Evolutionary conservation across 352 stramenopile species (phyloP).

Genomic region (Phytopythium kandeliae): DNA sequence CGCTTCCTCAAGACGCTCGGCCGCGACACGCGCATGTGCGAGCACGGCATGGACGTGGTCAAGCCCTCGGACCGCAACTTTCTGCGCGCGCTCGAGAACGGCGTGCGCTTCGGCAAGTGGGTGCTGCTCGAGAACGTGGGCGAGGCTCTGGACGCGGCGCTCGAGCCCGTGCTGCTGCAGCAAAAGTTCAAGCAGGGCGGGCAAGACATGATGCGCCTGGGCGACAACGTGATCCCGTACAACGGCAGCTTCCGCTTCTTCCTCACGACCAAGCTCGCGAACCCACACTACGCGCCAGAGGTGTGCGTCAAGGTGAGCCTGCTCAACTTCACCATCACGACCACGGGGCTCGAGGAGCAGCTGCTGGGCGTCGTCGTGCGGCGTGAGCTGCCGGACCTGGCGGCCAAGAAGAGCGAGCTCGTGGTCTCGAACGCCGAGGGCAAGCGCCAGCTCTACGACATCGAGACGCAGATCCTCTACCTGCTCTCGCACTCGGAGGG

Average conservation of each 20-base stretch:
- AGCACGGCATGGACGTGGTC: constrained; percentile 83
- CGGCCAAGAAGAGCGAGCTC: constrained; percentile 89
- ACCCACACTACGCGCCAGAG: constrained; percentile 90
- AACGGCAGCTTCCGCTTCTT: constrained; percentile 90
- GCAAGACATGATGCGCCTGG: constrained; percentile 89
- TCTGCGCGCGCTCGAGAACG: constrained; percentile 86
- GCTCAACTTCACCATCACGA: constrained; percentile 92
- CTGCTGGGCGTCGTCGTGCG: constrained; percentile 84
- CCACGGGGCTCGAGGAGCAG: constrained; percentile 89
- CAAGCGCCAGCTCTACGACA: constrained; percentile 88
- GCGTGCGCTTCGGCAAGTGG: constrained; percentile 91
- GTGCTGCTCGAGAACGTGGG: constrained; percentile 88
- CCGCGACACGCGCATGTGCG: constrained; percentile 75
- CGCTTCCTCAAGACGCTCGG: constrained; percentile 92
- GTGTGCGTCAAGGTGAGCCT: constrained; percentile 91
- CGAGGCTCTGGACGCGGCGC: constrained; percentile 82
- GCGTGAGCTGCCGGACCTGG: constrained; percentile 87
- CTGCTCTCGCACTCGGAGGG: constrained; percentile 88
- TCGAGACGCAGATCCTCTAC: constrained; percentile 91
- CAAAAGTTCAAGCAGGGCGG: constrained; percentile 92
- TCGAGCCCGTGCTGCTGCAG: constrained; percentile 89
- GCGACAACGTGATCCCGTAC: constrained; percentile 90
- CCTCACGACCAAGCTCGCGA: constrained; percentile 91
- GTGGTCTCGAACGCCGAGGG: constrained; percentile 86
- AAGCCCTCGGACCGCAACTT: constrained; percentile 82